Evolutionary conservation across 345 rosid genomes (phyloP).

Genomic region (Leavenworthia alabamica): DNA sequence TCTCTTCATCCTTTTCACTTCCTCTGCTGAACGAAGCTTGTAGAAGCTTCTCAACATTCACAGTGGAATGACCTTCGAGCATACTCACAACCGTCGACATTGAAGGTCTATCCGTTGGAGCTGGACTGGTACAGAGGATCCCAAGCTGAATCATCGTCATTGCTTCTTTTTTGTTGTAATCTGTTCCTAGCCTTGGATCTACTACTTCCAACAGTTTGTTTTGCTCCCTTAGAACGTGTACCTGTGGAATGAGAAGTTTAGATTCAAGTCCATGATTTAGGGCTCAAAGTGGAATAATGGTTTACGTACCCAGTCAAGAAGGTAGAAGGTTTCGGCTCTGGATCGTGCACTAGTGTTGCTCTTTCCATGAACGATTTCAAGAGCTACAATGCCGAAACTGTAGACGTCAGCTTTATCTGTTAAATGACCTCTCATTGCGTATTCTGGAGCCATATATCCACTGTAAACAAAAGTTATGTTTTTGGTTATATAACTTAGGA

Average conservation of each 20-base stretch:
- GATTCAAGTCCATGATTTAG: too few relatives aligned
- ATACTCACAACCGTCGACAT: slow-evolving; percentile 57
- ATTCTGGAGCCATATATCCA: slow-evolving; percentile 50
- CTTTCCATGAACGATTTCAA: slow-evolving; percentile 42
- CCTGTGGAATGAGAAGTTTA: too few relatives aligned
- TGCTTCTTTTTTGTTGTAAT: slow-evolving; percentile 41
- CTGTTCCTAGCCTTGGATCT: slow-evolving; percentile 38
- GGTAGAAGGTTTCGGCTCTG: slow-evolving; percentile 32
- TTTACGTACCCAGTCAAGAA: slow-evolving; percentile 54
- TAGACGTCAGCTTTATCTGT: slow-evolving; percentile 45
- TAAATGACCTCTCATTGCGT: slow-evolving; percentile 43
- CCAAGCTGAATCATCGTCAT: slow-evolving; percentile 42
- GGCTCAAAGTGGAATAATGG: too few relatives aligned
- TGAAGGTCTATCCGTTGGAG: slow-evolving; percentile 38
- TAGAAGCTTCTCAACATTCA: slow-evolving; percentile 29
- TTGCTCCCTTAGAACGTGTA: slow-evolving; percentile 33
- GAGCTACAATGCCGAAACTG: slow-evolving; percentile 41
- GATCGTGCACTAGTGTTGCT: slow-evolving; percentile 34
- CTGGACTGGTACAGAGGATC: slow-evolving; percentile 37
- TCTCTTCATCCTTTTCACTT: slow-evolving; percentile 4
- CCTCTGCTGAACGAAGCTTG: slow-evolving; percentile 23
- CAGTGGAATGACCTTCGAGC: slow-evolving; percentile 41
- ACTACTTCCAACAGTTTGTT: slow-evolving; percentile 36
- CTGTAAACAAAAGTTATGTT: not conserved
- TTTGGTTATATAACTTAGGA: too few relatives aligned